Percentiles rank a stretch among this genome's conserved stretches.
Evolutionary conservation across 2,329 filamentous ascomycete genomes (phyloP).

Genomic region (Colletotrichum paranaense): DNA sequence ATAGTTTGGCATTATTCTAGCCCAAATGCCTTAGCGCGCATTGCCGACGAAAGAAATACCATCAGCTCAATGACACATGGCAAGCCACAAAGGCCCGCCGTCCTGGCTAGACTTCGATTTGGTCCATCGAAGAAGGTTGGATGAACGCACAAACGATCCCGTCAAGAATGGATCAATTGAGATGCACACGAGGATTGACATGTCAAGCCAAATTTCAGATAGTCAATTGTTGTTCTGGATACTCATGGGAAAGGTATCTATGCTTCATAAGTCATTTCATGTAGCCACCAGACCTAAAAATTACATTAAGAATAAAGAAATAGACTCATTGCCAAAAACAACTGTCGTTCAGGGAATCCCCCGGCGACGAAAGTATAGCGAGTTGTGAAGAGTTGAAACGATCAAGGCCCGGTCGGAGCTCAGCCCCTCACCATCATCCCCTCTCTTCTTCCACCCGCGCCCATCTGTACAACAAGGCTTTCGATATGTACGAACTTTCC

Average conservation of each 20-base stretch:
- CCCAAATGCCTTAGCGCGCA: not conserved
- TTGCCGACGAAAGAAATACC: not conserved
- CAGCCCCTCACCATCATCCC: not conserved
- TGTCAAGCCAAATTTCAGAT: not conserved
- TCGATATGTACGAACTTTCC: constrained; percentile 25
- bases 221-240: not conserved
- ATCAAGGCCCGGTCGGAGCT: constrained; percentile 2
- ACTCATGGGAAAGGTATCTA: constrained; percentile 20
- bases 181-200: not conserved
- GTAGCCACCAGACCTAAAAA: constrained; percentile 31
- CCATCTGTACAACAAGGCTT: constrained; percentile 18
- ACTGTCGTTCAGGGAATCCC: not conserved
- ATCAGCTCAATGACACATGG: not conserved
- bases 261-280: constrained; percentile 28
- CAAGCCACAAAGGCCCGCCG: not conserved
- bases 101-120: not conserved
- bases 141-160: not conserved
- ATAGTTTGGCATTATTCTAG: not conserved
- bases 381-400: constrained; percentile 21
- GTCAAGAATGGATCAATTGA: not conserved
- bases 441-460: not conserved
- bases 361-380: not conserved
- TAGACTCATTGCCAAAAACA: not conserved
- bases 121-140: not conserved
- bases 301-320: constrained; percentile 29